phyloP scores from a whole-genome alignment of 805 yeast species.

The Saturnispora besseyi region DNA sequence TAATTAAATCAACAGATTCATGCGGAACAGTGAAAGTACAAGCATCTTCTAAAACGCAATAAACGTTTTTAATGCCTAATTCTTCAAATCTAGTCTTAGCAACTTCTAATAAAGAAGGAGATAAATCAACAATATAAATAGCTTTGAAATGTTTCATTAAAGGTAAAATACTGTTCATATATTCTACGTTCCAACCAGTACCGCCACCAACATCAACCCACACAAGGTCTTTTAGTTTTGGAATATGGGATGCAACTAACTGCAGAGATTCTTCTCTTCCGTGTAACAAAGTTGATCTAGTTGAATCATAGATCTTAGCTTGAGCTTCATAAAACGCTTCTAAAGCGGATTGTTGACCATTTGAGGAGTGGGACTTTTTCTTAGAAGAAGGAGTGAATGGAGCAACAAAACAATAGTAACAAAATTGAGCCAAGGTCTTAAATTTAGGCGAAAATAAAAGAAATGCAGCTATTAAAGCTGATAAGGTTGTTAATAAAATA shows the following conservation, averaged over 20 bases:
- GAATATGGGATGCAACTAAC: conserved; percentile 50
- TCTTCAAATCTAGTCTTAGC: conserved; percentile 50
- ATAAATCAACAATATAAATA: conserved; percentile 63
- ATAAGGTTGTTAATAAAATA: neutral
- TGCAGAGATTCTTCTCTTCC: conserved; percentile 62
- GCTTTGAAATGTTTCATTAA: conserved; percentile 46
- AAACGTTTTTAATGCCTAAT: conserved; percentile 49
- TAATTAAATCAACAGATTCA: conserved; percentile 55
- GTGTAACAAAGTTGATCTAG: conserved; percentile 55
- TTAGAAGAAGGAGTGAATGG: conserved; percentile 37
- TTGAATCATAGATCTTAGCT: conserved; percentile 67
- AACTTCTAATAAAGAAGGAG: conserved; percentile 67
- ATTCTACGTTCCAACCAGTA: conserved; percentile 74
- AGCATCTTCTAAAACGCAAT: conserved; percentile 66
- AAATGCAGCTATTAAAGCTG: neutral
- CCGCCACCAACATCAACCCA: conserved; percentile 87
- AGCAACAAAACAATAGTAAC: conserved; percentile 48
- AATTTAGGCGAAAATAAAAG: conserved; percentile 12
- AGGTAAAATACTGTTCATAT: conserved; percentile 51
- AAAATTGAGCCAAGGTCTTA: conserved; percentile 25
- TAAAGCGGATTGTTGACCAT: conserved; percentile 48
- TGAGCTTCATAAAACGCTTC: conserved; percentile 70
- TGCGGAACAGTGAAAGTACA: conserved; percentile 52
- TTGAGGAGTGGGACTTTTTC: conserved; percentile 19
- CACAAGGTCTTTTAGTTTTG: conserved; percentile 36